Percentiles rank a stretch among this genome's conserved stretches.
Evolutionary conservation across 306 rosid species (phyloP).

Genomic region (Cicer yamashitae): DNA sequence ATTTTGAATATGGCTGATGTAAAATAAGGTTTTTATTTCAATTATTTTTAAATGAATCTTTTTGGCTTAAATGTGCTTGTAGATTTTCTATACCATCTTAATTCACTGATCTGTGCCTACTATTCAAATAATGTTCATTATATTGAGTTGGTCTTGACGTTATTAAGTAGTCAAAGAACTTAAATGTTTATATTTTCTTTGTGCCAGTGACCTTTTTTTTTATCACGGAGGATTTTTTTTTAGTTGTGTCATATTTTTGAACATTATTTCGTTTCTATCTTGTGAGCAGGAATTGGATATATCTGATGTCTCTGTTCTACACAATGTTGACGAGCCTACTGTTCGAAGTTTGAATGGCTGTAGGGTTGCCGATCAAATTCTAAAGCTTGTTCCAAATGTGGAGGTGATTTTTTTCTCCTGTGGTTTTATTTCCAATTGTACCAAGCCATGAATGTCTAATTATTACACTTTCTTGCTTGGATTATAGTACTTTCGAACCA

Average conservation of each 20-base stretch:
- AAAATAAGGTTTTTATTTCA: not conserved
- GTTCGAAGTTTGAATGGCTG: conserved; percentile 96
- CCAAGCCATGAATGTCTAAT: not conserved
- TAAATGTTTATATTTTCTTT: conserved; percentile 5
- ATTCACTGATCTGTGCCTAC: not conserved
- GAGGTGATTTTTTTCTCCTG: conserved; percentile 54
- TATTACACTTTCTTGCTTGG: not conserved
- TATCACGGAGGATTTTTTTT: not conserved
- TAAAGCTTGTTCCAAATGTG: conserved; percentile 91
- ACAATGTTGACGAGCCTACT: conserved; percentile 86
- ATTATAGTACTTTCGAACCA: conserved; percentile 72
- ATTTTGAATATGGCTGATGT: not conserved
- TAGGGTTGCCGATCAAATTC: conserved; percentile 98
- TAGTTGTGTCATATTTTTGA: conserved; percentile 27
- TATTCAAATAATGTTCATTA: conserved; percentile 6
- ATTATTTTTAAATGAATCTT: not conserved
- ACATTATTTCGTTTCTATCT: conserved; percentile 32
- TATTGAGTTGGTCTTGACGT: not conserved
- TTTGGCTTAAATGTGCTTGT: not conserved
- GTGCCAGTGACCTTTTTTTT: not conserved
- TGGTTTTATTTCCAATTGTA: conserved; percentile 5
- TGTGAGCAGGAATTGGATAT: conserved; percentile 80
- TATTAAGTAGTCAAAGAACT: not conserved
- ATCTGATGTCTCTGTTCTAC: conserved; percentile 68
- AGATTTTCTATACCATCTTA: not conserved